Base-by-base conservation (phyloP, 495 filamentous ascomycete genomes). In the Penicillium paxilli region DNA sequence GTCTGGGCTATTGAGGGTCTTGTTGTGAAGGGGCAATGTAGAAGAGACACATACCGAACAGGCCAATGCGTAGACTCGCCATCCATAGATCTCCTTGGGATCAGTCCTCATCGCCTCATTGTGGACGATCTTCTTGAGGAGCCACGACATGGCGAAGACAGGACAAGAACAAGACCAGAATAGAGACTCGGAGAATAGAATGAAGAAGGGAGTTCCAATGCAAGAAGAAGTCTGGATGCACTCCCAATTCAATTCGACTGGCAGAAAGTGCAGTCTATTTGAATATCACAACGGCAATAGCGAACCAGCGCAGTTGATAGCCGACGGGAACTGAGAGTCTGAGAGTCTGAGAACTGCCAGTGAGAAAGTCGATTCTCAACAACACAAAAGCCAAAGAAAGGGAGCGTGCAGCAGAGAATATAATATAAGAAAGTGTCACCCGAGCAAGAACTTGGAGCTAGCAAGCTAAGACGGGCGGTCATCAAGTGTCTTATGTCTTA, bases 41-140 rank as follows among this genome's bases (percentile, higher is more conserved):
- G 16, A 30, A 9, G 12, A 32, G 5, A 21, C n/a, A 69, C 80
- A 63, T 53, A 87, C 84, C 42, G 87, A 87, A 52, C 81, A 86
- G 19, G 87, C 85, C 25, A 91, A 70, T 28, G 82, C 66, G 57
- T 84, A 90, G 17, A 87, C 84, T 51, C 87, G 81, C 87, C 87
- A 91, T 56, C 86, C 86, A 59, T 92, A 92, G 62, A 92, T 89
- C 73, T 91, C 84, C 50, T 77, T 78, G 10, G 88, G 87, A 61
- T 88, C 87, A 41, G 70, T 72, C 70, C 80, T 86, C 84, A 90
- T 90, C 38, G 88, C 84, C 55, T 90, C 87, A 82, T 92, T 92
- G 69, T 83, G 83, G 57, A 90, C 84, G 61, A 92, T 83, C 55
- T 79, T 83, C 55, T 72, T 78, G 26, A 90, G 68, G 47, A 90